Conservation (phyloP, 140 eudicot genomes). For the Cichorium intybus region DNA sequence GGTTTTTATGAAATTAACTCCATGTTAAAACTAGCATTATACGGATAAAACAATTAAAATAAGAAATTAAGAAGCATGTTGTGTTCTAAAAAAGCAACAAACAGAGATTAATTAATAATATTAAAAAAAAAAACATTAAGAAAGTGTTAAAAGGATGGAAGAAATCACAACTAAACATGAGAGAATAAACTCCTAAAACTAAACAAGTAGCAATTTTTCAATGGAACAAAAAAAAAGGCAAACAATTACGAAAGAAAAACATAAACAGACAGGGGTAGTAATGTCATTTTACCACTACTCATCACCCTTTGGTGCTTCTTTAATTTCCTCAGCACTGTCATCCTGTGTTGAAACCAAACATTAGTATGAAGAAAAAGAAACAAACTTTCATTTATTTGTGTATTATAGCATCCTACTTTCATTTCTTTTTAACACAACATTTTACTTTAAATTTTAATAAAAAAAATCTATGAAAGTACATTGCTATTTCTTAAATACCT, state of each 20-base stretch:
- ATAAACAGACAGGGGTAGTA: constrained; percentile 10
- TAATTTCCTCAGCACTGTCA: constrained; percentile 64
- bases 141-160: background rate
- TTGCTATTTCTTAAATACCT: constrained; percentile 7
- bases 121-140: constrained; percentile 6
- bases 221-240: constrained; percentile 17
- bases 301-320: constrained; percentile 68
- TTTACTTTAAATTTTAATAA: too few species aligned
- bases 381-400: background rate
- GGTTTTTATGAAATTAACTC: too few species aligned
- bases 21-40: too few species aligned
- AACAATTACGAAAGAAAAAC: constrained; percentile 27
- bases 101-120: constrained; percentile 15
- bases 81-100: constrained; percentile 14
- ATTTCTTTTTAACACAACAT: too few species aligned
- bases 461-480: background rate
- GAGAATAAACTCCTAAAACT: constrained; percentile 27
- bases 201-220: constrained; percentile 31
- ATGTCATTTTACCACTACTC: constrained; percentile 38
- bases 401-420: too few species aligned
- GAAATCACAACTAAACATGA: constrained; percentile 16
- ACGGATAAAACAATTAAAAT: background rate
- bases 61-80: background rate
- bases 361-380: background rate
- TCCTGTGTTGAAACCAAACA: constrained; percentile 36